Conservation (phyloP, 2,329 filamentous ascomycete genomes). For the Xylariaceae sp. region DNA sequence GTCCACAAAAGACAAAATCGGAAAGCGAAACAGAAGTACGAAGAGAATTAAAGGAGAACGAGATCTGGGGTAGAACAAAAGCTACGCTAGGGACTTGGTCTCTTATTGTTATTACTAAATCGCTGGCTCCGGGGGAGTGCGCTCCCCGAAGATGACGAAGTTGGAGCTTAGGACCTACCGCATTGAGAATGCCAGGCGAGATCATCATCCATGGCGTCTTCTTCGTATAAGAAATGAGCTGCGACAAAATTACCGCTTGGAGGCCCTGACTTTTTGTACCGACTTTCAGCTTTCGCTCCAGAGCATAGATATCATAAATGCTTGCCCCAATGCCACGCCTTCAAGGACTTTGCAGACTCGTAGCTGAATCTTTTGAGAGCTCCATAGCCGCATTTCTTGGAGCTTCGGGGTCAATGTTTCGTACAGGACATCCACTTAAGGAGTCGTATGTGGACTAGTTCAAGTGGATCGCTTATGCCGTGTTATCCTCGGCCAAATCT, state of each 20-base stretch:
- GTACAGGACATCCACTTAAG: no score
- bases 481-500: no score
- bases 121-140: constrained; percentile 11
- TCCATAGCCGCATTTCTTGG: no score
- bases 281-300: not conserved
- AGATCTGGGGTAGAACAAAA: constrained; percentile 7
- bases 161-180: constrained; percentile 20
- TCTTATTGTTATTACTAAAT: constrained; percentile 10
- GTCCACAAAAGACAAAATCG: not conserved
- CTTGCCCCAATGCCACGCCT: no score
- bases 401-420: no score
- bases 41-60: constrained; percentile 1
- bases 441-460: no score
- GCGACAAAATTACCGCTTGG: constrained; percentile 6
- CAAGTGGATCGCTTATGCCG: no score
- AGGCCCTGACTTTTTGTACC: constrained; percentile 1
- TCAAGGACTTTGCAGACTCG: no score
- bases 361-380: no score
- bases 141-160: not conserved
- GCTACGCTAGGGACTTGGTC: not conserved
- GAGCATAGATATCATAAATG: no score
- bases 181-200: constrained; percentile 21
- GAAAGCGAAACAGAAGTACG: constrained; percentile 1
- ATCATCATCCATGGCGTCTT: constrained; percentile 3
- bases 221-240: constrained; percentile 12